These are phyloP conservation scores for Pseudogymnoascus sp. DNA, from an alignment of 2,329 filamentous ascomycete genomes.

Conservation along the genomic window DNA sequence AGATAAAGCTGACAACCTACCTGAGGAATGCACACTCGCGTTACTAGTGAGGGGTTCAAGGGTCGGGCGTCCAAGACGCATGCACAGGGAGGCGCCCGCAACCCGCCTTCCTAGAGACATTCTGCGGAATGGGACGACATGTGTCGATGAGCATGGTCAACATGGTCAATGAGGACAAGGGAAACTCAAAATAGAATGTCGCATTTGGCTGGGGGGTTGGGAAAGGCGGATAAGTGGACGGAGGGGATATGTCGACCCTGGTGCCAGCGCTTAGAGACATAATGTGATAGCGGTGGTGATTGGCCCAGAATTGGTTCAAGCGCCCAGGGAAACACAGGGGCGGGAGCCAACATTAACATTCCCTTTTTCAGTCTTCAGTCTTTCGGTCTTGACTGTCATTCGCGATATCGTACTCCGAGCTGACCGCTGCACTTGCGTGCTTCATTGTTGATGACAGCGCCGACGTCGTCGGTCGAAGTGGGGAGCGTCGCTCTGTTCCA, in stretches of 20 bases:
- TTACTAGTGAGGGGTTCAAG: neutral
- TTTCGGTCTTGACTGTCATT: neutral
- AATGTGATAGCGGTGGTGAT: neutral
- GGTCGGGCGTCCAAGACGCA: neutral
- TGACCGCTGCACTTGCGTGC: neutral
- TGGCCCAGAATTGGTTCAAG: neutral
- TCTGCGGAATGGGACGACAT: neutral
- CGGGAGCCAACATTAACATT: neutral
- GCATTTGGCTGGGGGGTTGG: neutral
- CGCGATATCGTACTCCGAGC: neutral
- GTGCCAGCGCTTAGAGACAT: neutral
- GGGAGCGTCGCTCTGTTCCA: too few species aligned
- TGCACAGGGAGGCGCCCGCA: neutral
- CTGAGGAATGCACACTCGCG: neutral
- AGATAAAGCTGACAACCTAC: neutral
- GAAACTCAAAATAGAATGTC: slow-evolving; percentile 3
- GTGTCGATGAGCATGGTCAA: neutral
- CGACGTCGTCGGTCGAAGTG: neutral
- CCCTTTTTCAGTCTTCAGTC: neutral
- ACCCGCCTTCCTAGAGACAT: neutral
- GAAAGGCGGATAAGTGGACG: neutral
- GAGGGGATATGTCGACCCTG: neutral
- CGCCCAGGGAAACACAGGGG: neutral
- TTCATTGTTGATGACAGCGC: neutral
- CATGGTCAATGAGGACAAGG: neutral